Base-by-base conservation (phyloP, 108 stramenopile species). In the Pseudonitzschia multiseries region DNA sequence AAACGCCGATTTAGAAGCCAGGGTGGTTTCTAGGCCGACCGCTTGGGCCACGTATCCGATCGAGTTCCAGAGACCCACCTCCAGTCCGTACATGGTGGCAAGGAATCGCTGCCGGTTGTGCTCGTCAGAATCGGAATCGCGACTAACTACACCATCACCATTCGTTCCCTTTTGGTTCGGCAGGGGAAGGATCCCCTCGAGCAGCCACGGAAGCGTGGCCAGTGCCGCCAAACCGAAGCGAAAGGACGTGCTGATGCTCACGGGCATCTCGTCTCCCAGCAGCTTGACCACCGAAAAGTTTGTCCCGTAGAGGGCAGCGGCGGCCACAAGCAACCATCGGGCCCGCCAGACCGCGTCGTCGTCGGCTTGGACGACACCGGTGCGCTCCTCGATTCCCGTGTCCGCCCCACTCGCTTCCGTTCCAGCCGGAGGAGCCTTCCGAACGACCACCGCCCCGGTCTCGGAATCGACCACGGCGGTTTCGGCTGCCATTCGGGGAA, bases 41-140 rank as follows among this genome's bases (percentile, higher is more conserved):
- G 97, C 95, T 78, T 97, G 97, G 28, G 94, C 81, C 33, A 94
- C 76, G 72, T 97, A 97, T 9, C 93, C 97, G 68, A 92, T 74
- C 0, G 89, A 78, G 75, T 88, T 91, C 70, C 82, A 93, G 22
- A 89, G 40, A 22, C 97, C 97, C 27, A 96, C 87, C 73, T 97
- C 97, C 70, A 97, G 82, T 24, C 96, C 96, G 27, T 76, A 79
- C 60, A 84, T 53, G 13, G 78, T 66, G 24, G 83, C 87, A 40
- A 72, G 71, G 70, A 64, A 21, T 71, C 75, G 15, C 69, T 70
- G 51, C 65, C 69, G 52, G 46, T 18, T 48, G 46, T 10, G 46
- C 17, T 48, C 46, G 46, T 4, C 36, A 4, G 59, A 17, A 14
- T 17, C 59, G 2, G 1, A 4, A 2, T 1, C 15, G 29, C n/a